Conservation (phyloP, 202 grass and related monocot genomes). For the Schoenoplectus tabernaemontani region DNA sequence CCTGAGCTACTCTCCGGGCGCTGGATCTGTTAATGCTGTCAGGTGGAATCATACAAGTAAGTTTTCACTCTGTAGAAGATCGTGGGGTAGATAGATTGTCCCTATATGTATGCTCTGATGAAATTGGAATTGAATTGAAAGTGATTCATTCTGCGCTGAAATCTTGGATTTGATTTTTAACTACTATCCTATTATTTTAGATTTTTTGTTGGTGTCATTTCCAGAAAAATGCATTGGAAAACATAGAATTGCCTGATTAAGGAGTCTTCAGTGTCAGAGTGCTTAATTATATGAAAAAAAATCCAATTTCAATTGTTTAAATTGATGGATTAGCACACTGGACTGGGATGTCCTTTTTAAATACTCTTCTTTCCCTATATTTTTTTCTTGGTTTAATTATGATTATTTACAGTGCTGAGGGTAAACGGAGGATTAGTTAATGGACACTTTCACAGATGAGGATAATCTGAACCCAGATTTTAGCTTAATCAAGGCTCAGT, state of each 20-base stretch:
- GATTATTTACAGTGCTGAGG: background rate
- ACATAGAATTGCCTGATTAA: background rate
- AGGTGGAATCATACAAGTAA: constrained; percentile 98
- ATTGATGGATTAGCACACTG: background rate
- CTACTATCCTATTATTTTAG: background rate
- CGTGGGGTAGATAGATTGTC: background rate
- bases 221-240: background rate
- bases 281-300: background rate
- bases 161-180: background rate
- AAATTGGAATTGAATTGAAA: background rate
- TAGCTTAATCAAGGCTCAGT: background rate
- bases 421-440: background rate
- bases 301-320: background rate
- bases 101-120: background rate
- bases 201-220: background rate
- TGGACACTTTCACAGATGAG: background rate
- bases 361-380: background rate
- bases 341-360: background rate
- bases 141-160: background rate
- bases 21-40: constrained; percentile 57
- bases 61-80: background rate
- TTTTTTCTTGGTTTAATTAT: background rate
- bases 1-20: constrained; percentile 60
- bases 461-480: background rate
- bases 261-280: background rate